Base-by-base conservation (phyloP, 2,329 filamentous ascomycete species). In the Xylariaceae sp. region DNA sequence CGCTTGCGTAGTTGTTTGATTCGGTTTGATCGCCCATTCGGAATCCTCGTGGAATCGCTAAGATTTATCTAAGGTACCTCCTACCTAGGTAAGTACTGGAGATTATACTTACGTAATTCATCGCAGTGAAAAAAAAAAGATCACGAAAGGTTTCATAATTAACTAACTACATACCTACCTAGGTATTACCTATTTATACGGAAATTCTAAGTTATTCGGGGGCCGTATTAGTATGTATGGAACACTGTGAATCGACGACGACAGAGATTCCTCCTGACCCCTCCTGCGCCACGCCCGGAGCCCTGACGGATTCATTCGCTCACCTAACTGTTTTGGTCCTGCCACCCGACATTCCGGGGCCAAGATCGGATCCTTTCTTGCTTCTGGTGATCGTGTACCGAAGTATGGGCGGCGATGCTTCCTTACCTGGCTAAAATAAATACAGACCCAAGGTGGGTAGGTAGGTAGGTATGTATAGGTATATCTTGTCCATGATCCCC, bases 401-500 rank as follows among this genome's bases (percentile, higher is more conserved):
- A 67, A 60, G 65, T 61, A 66, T 49, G 53, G 52, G 50, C 66
- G 66, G 66, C 61, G 55, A 59, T 63, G 46, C 57, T 67, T 62
- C 66, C 66, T 55, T 60, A 60, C 59, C 44, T 55, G 65, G 65
- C 59, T 60, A 59, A 60, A 53, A 49, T 30, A 56, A 12, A 19
- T 19, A 19, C 19, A 19, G 19, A 19, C 19, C 19, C 19, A 19
- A 19, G 19, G 19, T 19, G 19, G 19, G 19, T 19, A 19, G 19
- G 19, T 19, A 19, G 19, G 19, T 19, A 19, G 19, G 19, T 19
- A 19, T 19, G 19, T 19, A 19, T 19, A 19, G 19, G 19, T 19
- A 19, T 11, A 11, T 37, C 35, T 3, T 37, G 35, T 37, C 35
- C 35, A 11, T 6, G 35, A 11, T 37, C 8, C 12, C 51, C 31